Evolutionary conservation across 768 basidiomycete genomes (phyloP).

Genomic region (Tricholoma furcatifolium): DNA sequence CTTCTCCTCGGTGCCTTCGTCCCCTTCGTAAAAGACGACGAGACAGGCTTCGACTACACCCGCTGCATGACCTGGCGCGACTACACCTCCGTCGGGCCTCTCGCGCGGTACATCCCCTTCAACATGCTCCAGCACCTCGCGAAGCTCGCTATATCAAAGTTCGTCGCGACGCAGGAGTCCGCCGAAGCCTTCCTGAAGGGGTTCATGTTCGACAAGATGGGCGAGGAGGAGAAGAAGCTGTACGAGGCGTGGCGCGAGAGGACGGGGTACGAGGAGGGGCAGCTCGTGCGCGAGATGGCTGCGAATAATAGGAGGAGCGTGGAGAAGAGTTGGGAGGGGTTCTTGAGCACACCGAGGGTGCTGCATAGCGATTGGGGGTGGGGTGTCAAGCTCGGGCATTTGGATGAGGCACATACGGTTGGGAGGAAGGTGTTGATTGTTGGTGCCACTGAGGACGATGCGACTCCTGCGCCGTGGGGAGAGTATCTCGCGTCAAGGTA

Average conservation of each 20-base stretch:
- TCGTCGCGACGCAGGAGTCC: conserved; percentile 33
- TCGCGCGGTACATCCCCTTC: conserved; percentile 32
- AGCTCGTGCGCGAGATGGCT: conserved; percentile 35
- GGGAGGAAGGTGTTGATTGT: conserved; percentile 37
- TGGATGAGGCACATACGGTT: conserved; percentile 42
- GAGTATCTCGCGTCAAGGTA: conserved; percentile 38
- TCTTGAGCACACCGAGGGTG: conserved; percentile 31
- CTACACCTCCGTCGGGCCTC: conserved; percentile 40
- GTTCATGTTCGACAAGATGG: conserved; percentile 31
- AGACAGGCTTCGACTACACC: conserved; percentile 28
- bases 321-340: conserved; percentile 43
- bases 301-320: conserved; percentile 38
- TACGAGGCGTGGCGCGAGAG: conserved; percentile 37
- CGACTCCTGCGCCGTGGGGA: conserved; percentile 30
- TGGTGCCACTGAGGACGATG: conserved; percentile 31
- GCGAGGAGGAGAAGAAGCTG: conserved; percentile 33
- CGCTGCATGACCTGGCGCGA: conserved; percentile 37
- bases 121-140: conserved; percentile 25
- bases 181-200: conserved; percentile 36
- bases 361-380: conserved; percentile 44
- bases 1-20: conserved; percentile 38
- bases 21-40: conserved; percentile 37
- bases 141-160: conserved; percentile 23
- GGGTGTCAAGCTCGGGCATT: conserved; percentile 28
- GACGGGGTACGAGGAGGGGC: conserved; percentile 36